Conservation (phyloP, 768 basidiomycete genomes). For the Strobilomyces confusus region DNA sequence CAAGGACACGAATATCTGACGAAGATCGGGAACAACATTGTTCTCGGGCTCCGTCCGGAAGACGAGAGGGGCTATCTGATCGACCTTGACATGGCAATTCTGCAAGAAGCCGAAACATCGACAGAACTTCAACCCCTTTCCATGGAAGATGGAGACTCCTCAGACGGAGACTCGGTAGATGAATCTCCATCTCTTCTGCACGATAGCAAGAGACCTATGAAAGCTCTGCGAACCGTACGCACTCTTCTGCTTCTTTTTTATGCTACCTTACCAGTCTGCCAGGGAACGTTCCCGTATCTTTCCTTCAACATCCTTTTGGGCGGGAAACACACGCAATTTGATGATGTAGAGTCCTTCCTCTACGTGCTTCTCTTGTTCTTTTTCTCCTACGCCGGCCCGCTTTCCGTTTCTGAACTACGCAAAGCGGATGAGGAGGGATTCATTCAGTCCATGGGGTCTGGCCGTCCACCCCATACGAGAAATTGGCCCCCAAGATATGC, state of each 20-base stretch:
- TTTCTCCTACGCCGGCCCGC: slow-evolving; percentile 1
- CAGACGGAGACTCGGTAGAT: no score
- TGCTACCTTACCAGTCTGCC: neutral
- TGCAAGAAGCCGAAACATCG: neutral
- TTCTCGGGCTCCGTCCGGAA: no score
- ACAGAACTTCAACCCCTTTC: neutral
- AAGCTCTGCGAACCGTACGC: neutral
- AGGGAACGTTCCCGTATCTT: slow-evolving; percentile 1
- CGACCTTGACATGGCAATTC: no score
- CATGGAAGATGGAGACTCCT: no score
- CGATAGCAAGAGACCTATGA: neutral
- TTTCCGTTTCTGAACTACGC: neutral
- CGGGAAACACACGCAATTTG: neutral
- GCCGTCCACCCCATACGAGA: neutral
- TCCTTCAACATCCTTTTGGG: neutral
- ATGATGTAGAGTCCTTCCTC: slow-evolving; percentile 4
- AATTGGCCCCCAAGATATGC: neutral
- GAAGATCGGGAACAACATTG: no score
- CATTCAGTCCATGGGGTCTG: neutral
- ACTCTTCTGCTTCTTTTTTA: neutral
- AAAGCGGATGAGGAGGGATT: neutral
- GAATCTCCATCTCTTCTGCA: neutral
- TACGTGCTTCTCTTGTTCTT: neutral
- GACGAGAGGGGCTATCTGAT: no score
- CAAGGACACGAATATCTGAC: slow-evolving; percentile 20